Evolutionary conservation across 441 rosid species (phyloP).

Genomic region (Erodium chrysanthum): DNA sequence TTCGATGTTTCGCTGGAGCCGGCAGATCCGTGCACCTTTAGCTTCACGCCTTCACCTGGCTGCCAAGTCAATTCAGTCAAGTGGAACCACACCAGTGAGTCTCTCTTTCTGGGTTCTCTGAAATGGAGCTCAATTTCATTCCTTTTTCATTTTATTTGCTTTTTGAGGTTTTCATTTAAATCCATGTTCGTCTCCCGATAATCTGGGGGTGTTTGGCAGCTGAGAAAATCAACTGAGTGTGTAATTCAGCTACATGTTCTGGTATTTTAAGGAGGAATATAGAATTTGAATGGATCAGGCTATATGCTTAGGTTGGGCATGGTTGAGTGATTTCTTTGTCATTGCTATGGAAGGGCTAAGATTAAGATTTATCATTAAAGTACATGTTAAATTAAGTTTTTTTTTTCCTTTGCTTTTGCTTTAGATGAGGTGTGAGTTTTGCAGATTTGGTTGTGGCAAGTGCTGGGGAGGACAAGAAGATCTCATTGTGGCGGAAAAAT

Average conservation of each 20-base stretch:
- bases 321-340: neutral
- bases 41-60: slow-evolving; percentile 64
- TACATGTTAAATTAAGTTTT: too few relatives aligned
- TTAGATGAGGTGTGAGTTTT: slow-evolving; percentile 13
- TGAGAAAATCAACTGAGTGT: neutral
- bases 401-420: neutral
- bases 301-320: too few relatives aligned
- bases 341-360: neutral
- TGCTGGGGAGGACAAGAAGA: slow-evolving; percentile 90
- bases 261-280: neutral
- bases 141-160: neutral
- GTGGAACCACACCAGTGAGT: slow-evolving; percentile 88
- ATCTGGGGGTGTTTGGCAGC: neutral
- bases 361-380: too few relatives aligned
- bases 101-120: neutral
- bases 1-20: slow-evolving; percentile 61
- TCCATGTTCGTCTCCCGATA: neutral
- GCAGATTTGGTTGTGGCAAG: slow-evolving; percentile 90
- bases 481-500: slow-evolving; percentile 70
- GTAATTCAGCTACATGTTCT: neutral
- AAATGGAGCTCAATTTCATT: neutral
- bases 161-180: neutral
- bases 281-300: neutral
- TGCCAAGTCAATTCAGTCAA: slow-evolving; percentile 68
- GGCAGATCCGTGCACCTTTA: slow-evolving; percentile 69